phyloP scores from a whole-genome alignment of 805 yeast genomes.

The Saccharomycopsis sp. region DNA sequence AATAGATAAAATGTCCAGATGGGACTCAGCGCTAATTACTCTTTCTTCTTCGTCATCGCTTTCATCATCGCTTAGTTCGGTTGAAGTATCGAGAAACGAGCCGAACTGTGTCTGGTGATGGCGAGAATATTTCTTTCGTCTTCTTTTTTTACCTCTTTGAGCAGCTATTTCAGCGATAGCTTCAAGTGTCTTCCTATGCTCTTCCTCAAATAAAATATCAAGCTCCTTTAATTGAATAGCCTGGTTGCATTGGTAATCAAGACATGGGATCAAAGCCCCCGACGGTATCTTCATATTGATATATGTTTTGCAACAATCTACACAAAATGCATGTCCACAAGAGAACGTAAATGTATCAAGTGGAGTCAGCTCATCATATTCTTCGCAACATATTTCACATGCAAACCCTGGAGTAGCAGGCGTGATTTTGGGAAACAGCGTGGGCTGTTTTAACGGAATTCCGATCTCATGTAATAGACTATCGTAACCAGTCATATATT shows the following conservation, averaged over 20 bases:
- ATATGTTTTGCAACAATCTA: conserved; percentile 60
- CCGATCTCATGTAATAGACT: conserved; percentile 32
- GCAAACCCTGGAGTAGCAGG: conserved; percentile 28
- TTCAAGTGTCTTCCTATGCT: conserved; percentile 4
- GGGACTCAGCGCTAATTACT: background rate
- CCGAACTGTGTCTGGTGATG: conserved; percentile 24
- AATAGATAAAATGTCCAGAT: background rate
- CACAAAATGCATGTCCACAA: conserved; percentile 71
- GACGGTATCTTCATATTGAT: conserved; percentile 37
- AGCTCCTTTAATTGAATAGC: conserved; percentile 39
- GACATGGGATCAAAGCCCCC: conserved; percentile 56
- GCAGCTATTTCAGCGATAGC: conserved; percentile 19
- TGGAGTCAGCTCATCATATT: conserved; percentile 35
- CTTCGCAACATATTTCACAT: conserved; percentile 74
- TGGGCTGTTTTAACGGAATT: conserved; percentile 17
- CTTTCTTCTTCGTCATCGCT: background rate
- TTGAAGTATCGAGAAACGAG: background rate
- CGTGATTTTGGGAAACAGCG: conserved; percentile 20
- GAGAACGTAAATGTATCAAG: conserved; percentile 31
- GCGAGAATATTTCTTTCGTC: conserved; percentile 10
- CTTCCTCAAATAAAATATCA: conserved; percentile 26
- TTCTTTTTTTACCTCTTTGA: conserved; percentile 7
- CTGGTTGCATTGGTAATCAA: conserved; percentile 47
- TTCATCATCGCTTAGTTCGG: background rate
- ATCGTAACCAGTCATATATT: conserved; percentile 41